phyloP scores from a whole-genome alignment of 2,329 filamentous ascomycete species.

The Mariannaea sp. region DNA sequence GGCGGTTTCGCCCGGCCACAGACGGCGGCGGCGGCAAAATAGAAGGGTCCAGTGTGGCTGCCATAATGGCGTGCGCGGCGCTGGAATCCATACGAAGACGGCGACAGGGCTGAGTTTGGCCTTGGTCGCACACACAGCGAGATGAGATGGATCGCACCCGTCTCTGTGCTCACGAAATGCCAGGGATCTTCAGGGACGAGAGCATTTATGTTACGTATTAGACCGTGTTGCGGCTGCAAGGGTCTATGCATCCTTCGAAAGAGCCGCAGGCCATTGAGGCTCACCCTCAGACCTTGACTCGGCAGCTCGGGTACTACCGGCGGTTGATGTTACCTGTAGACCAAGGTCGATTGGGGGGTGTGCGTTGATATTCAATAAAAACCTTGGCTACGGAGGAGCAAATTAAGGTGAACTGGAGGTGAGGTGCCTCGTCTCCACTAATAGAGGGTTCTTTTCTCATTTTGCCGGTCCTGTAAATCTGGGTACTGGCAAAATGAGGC shows the following conservation, averaged over 20 bases:
- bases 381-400: no score
- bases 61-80: constrained; percentile 4
- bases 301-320: constrained; percentile 25
- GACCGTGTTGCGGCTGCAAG: constrained; percentile 12
- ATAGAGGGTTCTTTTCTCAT: no score
- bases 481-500: no score
- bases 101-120: constrained; percentile 17
- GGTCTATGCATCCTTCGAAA: constrained; percentile 1
- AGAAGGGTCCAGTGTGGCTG: constrained; percentile 22
- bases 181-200: constrained; percentile 19
- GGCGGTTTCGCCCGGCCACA: constrained; percentile 3
- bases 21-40: constrained; percentile 17
- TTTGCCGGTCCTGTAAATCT: no score
- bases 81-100: background rate
- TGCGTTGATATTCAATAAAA: no score
- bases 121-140: constrained; percentile 6
- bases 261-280: constrained; percentile 7
- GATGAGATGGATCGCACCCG: constrained; percentile 19
- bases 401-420: no score
- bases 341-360: no score
- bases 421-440: no score
- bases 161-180: constrained; percentile 10
- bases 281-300: no score
- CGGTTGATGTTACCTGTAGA: no score
- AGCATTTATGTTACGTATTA: constrained; percentile 21